A percentile compares a stretch with the other conserved stretches of the same genome.
phyloP scores from a whole-genome alignment of 176 grass and related monocot genomes.

The Phoenix dactylifera region DNA sequence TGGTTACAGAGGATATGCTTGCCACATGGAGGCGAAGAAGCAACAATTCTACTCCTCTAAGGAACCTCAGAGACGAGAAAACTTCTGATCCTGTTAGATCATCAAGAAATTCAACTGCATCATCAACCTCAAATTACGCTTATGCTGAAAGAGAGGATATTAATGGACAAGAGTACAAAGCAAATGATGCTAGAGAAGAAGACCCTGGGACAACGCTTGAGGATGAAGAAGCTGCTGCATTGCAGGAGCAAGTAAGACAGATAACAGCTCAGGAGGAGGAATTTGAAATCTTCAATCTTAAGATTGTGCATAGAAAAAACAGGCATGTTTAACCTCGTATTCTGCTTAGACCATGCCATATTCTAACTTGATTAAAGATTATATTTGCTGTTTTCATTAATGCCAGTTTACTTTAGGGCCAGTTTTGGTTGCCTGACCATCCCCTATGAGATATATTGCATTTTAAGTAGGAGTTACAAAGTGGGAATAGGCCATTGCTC shows the following conservation, averaged over 20 bases:
- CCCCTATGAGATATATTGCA: too few species aligned
- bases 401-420: too few species aligned
- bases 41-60: slow-evolving; percentile 55
- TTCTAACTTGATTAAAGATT: too few species aligned
- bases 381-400: too few species aligned
- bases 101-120: slow-evolving; percentile 74
- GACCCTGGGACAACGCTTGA: slow-evolving; percentile 62
- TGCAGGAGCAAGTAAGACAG: slow-evolving; percentile 98
- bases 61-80: slow-evolving; percentile 62
- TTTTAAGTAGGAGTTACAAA: too few species aligned
- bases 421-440: too few species aligned
- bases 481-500: too few species aligned
- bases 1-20: slow-evolving; percentile 73
- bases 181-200: slow-evolving; percentile 72
- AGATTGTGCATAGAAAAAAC: slow-evolving; percentile 97
- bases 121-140: slow-evolving; percentile 41
- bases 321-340: slow-evolving; percentile 34
- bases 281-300: slow-evolving; percentile 96
- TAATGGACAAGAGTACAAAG: slow-evolving; percentile 43
- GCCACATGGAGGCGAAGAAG: slow-evolving; percentile 86
- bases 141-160: slow-evolving; percentile 66
- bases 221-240: slow-evolving; percentile 85
- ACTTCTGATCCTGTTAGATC: slow-evolving; percentile 73
- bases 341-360: neutral
- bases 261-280: slow-evolving; percentile 95